These are phyloP conservation scores for Stylosanthes scabra DNA, from an alignment of 331 rosid genomes.

Conservation along the genomic window DNA sequence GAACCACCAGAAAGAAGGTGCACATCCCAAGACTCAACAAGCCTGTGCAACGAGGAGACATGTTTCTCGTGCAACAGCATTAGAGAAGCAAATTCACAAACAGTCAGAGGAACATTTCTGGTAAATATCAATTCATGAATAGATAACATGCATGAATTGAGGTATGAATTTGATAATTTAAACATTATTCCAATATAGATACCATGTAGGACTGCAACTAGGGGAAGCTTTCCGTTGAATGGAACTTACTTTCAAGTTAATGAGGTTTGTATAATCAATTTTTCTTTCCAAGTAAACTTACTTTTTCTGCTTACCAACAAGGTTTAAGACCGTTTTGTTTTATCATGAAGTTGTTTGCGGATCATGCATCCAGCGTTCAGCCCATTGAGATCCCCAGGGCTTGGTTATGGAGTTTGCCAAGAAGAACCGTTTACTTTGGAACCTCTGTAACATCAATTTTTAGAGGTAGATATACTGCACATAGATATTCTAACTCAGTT, in stretches of 20 bases:
- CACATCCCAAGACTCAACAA: slow-evolving; percentile 54
- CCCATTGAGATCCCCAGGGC: slow-evolving; percentile 85
- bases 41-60: slow-evolving; percentile 66
- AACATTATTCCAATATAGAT: slow-evolving; percentile 52
- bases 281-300: slow-evolving; percentile 17
- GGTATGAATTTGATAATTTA: slow-evolving; percentile 35
- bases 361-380: slow-evolving; percentile 70
- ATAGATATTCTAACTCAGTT: slow-evolving; percentile 30
- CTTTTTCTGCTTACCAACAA: slow-evolving; percentile 32
- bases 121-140: slow-evolving; percentile 53
- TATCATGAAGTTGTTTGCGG: slow-evolving; percentile 85
- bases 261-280: slow-evolving; percentile 59
- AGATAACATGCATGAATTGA: background rate
- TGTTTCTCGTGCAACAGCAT: slow-evolving; percentile 78
- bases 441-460: slow-evolving; percentile 86
- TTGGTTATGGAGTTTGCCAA: slow-evolving; percentile 94
- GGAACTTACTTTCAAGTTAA: slow-evolving; percentile 99
- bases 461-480: slow-evolving; percentile 55
- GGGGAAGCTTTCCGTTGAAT: slow-evolving; percentile 95
- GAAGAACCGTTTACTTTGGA: slow-evolving; percentile 90
- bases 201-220: slow-evolving; percentile 96
- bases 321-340: slow-evolving; percentile 32
- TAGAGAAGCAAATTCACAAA: slow-evolving; percentile 77
- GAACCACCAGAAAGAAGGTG: slow-evolving; percentile 78
- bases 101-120: slow-evolving; percentile 88